Evolutionary conservation across 106 monocot genomes (phyloP), one percentile per base, ranked within the genome.

Genomic region (Vanilla planifolia): DNA sequence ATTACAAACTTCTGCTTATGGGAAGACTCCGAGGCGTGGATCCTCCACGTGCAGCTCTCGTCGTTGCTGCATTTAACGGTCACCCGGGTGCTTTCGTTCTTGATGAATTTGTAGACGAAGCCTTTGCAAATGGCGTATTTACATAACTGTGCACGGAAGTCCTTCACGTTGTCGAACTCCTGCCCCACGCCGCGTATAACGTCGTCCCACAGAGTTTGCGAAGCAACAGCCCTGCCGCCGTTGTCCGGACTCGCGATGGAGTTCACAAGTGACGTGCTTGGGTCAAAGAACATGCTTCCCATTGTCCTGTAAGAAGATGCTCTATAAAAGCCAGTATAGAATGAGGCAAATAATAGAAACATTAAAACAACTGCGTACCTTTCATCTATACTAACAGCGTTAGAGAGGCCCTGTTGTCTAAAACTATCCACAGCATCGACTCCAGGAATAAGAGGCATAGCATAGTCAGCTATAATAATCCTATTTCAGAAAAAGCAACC

Each of bases 151-250:
- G 74, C 78, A 23, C 93, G 89, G 46, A 93, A 85, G n/a, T 93
- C 88, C 63, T 85, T 88, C 26, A 85, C 81, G 51, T 86, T 93
- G 63, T 93, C 88, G 63, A 93, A 93, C 47, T 86, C 86, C 67
- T 93, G 93, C 13, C 93, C 93, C 32, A 89, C 85, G 50, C 81
- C 82, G 24, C 73, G 79, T 47, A 93, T 89, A 10, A 82, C 72
- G 21, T 79, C 66, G 28, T 84, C 80, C 61, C 61, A 73, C 36
- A 67, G 47, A 42, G 40, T 17, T 6, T 22, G 32, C 30, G 71
- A 21, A 47, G 53, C 59, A 15, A 50, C 20, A 27, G 67, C 67
- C 29, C 47, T 71, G 16, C 61, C 46, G 16, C 61, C 46, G 55
- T 55, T 64, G 22, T 73, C 80, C 14, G 51, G 25, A 42, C 63